Conservation (phyloP, 768 basidiomycete genomes). For the Inosperma sp. region DNA sequence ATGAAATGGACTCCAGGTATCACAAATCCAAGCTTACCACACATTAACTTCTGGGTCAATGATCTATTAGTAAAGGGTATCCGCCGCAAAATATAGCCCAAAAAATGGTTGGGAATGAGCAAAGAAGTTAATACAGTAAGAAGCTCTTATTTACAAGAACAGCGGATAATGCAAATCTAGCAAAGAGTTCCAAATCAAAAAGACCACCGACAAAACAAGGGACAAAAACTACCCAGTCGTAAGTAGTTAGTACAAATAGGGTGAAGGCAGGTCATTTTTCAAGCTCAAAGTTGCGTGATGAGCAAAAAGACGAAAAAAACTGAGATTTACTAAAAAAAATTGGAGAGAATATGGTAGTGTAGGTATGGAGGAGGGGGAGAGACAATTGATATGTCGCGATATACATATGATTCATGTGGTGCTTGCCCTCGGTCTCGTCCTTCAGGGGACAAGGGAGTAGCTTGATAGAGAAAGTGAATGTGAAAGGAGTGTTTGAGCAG, state of each 20-base stretch:
- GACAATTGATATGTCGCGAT: conserved; percentile 20
- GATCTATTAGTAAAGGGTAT: too few species aligned
- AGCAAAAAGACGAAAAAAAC: too few species aligned
- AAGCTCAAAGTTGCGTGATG: too few species aligned
- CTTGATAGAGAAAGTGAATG: conserved; percentile 32
- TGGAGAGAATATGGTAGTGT: conserved; percentile 35
- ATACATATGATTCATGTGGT: conserved; percentile 31
- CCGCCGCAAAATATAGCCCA: too few species aligned
- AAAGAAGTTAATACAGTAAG: background rate
- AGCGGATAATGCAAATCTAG: background rate
- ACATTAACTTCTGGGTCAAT: too few species aligned
- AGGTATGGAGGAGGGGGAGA: background rate
- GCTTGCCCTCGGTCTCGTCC: conserved; percentile 28
- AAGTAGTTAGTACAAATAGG: background rate
- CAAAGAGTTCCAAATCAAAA: conserved; percentile 4
- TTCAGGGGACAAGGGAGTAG: conserved; percentile 27
- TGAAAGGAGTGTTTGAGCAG: too few species aligned
- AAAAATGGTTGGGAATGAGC: too few species aligned
- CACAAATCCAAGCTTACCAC: too few species aligned
- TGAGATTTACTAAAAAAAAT: too few species aligned
- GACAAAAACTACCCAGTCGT: background rate
- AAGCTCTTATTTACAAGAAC: conserved; percentile 3
- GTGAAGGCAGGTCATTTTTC: too few species aligned
- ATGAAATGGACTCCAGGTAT: too few species aligned
- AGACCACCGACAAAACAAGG: background rate